These are phyloP conservation scores for Protomyces pachydermus DNA, from an alignment of 1,139 yeast species.

Conservation along the genomic window DNA sequence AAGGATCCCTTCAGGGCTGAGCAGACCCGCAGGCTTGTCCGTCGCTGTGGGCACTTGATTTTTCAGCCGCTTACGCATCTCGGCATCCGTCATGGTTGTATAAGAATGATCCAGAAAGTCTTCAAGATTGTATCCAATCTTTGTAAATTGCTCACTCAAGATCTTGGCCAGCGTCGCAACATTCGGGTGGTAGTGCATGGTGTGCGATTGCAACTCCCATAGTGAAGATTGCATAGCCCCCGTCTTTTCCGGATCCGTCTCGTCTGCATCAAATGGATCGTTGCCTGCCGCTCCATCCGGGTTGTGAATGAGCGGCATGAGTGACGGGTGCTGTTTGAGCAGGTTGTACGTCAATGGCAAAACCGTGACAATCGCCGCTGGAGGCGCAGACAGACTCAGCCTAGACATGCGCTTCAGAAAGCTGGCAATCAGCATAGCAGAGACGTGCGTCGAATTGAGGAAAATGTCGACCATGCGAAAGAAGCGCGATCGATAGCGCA, in stretches of 20 bases:
- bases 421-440: slow-evolving; percentile 78
- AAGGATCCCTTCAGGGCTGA: background rate
- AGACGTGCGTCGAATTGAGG: slow-evolving; percentile 79
- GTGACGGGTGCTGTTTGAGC: slow-evolving; percentile 83
- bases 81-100: slow-evolving; percentile 66
- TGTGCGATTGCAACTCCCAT: slow-evolving; percentile 83
- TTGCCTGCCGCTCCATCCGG: slow-evolving; percentile 35
- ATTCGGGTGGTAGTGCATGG: slow-evolving; percentile 92
- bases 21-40: slow-evolving; percentile 38
- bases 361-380: slow-evolving; percentile 80
- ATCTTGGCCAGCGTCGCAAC: slow-evolving; percentile 87
- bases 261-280: slow-evolving; percentile 66
- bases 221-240: slow-evolving; percentile 77
- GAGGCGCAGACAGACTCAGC: slow-evolving; percentile 71
- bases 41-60: slow-evolving; percentile 74
- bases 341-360: slow-evolving; percentile 90
- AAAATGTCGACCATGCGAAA: slow-evolving; percentile 82
- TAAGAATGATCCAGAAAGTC: slow-evolving; percentile 94
- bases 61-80: slow-evolving; percentile 62
- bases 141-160: slow-evolving; percentile 82
- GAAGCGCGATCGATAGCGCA: slow-evolving; percentile 78
- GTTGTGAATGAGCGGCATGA: slow-evolving; percentile 82
- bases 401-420: slow-evolving; percentile 79
- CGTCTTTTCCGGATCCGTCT: slow-evolving; percentile 69
- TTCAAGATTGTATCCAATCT: slow-evolving; percentile 80